Percentiles rank a stretch among this genome's conserved stretches.
Conservation (phyloP, 345 rosid species). For the Ceriops zippeliana region DNA sequence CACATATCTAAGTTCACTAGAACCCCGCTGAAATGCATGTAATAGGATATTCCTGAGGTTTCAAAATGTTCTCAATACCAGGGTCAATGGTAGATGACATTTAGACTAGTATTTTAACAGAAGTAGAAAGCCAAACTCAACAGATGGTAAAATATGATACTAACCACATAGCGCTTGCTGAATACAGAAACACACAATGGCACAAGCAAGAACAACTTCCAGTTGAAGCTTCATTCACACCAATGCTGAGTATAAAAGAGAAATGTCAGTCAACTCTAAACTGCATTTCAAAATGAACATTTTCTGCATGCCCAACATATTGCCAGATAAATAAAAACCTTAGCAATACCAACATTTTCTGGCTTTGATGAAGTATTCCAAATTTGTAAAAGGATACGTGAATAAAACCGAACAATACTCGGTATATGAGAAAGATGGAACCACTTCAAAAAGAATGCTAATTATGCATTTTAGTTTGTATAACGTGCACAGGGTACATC, state of each 20-base stretch:
- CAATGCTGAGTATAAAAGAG: constrained; percentile 26
- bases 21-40: no score
- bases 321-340: not conserved
- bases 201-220: constrained; percentile 37
- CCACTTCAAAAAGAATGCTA: no score
- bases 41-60: no score
- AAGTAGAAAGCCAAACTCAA: no score
- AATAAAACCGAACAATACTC: not conserved
- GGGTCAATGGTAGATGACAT: no score
- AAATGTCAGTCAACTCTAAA: constrained; percentile 14
- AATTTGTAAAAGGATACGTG: not conserved
- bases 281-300: constrained; percentile 9
- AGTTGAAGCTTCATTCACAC: constrained; percentile 56
- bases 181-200: constrained; percentile 43
- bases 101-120: no score
- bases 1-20: no score
- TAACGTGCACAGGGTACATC: no score
- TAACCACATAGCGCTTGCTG: constrained; percentile 67
- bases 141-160: constrained; percentile 21
- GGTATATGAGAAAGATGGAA: not conserved
- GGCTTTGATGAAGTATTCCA: not conserved
- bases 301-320: constrained; percentile 1
- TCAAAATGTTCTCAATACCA: no score
- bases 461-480: no score
- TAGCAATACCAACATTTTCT: not conserved